phyloP scores from a whole-genome alignment of 306 rosid species.

The Elaeagnus macrophylla region DNA sequence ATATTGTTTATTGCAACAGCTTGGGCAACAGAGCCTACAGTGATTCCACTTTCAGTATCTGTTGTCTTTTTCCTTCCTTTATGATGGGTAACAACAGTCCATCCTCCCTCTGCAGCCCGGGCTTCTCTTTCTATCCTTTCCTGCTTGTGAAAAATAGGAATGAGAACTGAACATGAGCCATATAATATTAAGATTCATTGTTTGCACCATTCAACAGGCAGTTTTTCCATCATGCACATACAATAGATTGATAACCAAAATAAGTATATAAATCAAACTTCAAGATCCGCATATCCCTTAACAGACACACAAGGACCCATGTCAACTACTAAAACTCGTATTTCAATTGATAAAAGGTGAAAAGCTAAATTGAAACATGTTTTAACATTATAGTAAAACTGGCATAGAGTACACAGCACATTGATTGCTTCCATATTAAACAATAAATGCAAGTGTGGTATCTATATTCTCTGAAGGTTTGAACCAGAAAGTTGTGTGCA shows the following conservation, averaged over 20 bases:
- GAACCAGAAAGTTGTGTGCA: not conserved
- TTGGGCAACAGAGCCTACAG: constrained; percentile 72
- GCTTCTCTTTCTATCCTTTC: constrained; percentile 64
- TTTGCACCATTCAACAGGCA: not conserved
- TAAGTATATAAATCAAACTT: not conserved
- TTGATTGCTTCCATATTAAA: not conserved
- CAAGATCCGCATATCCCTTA: not conserved
- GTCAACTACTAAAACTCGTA: not conserved
- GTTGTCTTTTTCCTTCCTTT: constrained; percentile 91
- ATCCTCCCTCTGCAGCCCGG: constrained; percentile 69
- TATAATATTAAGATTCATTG: not conserved
- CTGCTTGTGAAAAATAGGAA: constrained; percentile 35
- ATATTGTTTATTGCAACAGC: constrained; percentile 55
- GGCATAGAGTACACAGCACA: not conserved
- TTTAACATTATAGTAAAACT: not conserved
- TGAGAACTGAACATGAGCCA: not conserved
- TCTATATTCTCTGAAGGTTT: not conserved
- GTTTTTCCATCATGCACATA: not conserved
- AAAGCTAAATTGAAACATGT: not conserved
- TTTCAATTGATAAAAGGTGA: not conserved
- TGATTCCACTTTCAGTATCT: constrained; percentile 65
- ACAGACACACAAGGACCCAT: not conserved
- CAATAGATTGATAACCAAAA: not conserved
- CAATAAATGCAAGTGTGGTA: not conserved
- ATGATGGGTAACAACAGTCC: constrained; percentile 79